Evolutionary conservation across 331 rosid genomes (phyloP).

Genomic region (Pyrus hybrid): DNA sequence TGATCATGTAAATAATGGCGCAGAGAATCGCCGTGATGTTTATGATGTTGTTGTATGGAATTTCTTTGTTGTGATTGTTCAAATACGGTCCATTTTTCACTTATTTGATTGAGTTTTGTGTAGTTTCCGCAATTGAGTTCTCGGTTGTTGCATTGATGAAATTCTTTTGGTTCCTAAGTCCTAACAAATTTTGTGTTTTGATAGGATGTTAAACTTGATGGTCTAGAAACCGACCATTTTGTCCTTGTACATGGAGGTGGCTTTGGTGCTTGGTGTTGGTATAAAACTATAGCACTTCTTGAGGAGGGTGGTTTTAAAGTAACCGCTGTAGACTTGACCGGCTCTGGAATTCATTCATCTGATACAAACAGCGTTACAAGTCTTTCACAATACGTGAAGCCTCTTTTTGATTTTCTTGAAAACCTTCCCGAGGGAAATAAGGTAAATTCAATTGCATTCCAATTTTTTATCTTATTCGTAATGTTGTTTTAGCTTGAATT

Average conservation of each 20-base stretch:
- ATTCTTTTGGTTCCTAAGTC: neutral
- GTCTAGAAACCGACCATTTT: slow-evolving; percentile 72
- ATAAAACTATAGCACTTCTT: slow-evolving; percentile 91
- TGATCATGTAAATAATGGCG: neutral
- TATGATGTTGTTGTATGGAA: no score
- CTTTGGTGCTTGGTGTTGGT: slow-evolving; percentile 99
- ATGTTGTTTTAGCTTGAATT: neutral
- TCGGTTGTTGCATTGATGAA: neutral
- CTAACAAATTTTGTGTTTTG: neutral
- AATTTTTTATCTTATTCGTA: neutral
- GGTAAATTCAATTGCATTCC: slow-evolving; percentile 36
- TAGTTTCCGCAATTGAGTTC: neutral
- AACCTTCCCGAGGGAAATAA: slow-evolving; percentile 69
- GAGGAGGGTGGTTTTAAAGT: slow-evolving; percentile 86
- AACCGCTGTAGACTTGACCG: slow-evolving; percentile 80
- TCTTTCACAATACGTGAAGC: slow-evolving; percentile 77
- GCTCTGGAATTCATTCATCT: slow-evolving; percentile 79
- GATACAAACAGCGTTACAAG: slow-evolving; percentile 64
- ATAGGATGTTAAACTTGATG: slow-evolving; percentile 71
- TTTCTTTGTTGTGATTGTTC: neutral
- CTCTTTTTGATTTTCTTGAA: slow-evolving; percentile 67
- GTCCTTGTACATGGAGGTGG: slow-evolving; percentile 99
- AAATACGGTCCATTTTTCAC: neutral
- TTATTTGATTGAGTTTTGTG: neutral
- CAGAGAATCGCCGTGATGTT: neutral